Conservation (phyloP, 306 rosid genomes). For the Pachyrhizus erosus region DNA sequence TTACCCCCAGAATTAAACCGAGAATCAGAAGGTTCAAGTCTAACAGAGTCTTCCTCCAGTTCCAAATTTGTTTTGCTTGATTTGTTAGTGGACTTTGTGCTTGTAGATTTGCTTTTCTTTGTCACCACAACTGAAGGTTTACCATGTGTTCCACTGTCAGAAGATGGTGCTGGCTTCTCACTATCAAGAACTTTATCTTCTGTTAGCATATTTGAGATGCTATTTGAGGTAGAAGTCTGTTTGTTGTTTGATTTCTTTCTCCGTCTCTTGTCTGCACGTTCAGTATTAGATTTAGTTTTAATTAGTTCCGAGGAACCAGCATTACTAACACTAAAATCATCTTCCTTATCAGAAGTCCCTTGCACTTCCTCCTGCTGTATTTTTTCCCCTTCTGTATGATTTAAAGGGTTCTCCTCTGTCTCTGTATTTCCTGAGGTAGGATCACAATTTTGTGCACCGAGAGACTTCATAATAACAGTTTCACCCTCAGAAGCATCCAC, state of each 20-base stretch:
- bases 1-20: slow-evolving; percentile 21
- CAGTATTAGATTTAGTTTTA: slow-evolving; percentile 46
- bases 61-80: slow-evolving; percentile 36
- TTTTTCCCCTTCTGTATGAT: slow-evolving; percentile 48
- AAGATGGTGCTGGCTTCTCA: slow-evolving; percentile 33
- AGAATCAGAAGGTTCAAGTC: slow-evolving; percentile 37
- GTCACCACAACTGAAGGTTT: slow-evolving; percentile 12
- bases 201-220: slow-evolving; percentile 41
- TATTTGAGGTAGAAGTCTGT: slow-evolving; percentile 44
- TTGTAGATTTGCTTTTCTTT: slow-evolving; percentile 38
- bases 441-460: slow-evolving; percentile 43
- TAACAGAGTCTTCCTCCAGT: slow-evolving; percentile 7
- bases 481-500: slow-evolving; percentile 46
- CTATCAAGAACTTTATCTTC: slow-evolving; percentile 45
- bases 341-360: slow-evolving; percentile 39
- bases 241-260: slow-evolving; percentile 60
- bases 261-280: slow-evolving; percentile 46
- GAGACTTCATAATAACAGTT: slow-evolving; percentile 40
- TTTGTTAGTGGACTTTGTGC: slow-evolving; percentile 33
- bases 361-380: slow-evolving; percentile 41
- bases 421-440: slow-evolving; percentile 43
- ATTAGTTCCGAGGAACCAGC: slow-evolving; percentile 46
- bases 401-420: slow-evolving; percentile 44
- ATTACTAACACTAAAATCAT: slow-evolving; percentile 29
- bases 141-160: slow-evolving; percentile 36